Base-by-base conservation (phyloP, 345 rosid species). In the Populus euphratica region DNA sequence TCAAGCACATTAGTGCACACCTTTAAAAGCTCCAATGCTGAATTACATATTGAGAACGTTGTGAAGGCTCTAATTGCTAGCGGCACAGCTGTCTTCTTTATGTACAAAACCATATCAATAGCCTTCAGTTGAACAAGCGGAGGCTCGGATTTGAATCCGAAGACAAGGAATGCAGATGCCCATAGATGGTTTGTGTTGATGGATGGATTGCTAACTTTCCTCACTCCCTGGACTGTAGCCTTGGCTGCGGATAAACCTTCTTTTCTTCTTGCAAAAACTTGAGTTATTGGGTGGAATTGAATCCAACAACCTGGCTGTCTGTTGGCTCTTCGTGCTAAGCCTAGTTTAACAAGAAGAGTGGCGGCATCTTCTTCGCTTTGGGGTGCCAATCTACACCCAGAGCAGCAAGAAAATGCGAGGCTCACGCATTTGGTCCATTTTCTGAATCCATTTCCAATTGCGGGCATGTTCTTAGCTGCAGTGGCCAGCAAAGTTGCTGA, bases 141-240 rank as follows among this genome's bases (percentile, higher is more conserved):
- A 41, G 93, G 95, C 73, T 94, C 95, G 0, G 93, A 88, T 81
- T 91, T 93, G 82, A 93, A 94, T 66, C 97, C 98, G 6, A 94
- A 94, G 14, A 94, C 94, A 12, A 94, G 92, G 86, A 93, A 94
- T 33, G 97, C 97, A 13, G 93, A 89, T 13, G 97, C 94, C 98
- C 97, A 94, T 6, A 88, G 79, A 80, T 94, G 98, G 83, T 92
- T 94, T 13, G 88, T 89, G 81, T 88, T 88, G 69, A 85, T 11
- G 68, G 71, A 69, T 2, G 88, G 90, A 59, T 87, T 88, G 5
- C 88, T 87, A 7, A 78, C 81, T 84, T 89, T 88, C 76, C 94
- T 86, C 66, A 88, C 79, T 68, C 92, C 96, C 62, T 84, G 86
- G 59, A 91, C 89, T 12, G 91, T 75, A 23, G 93, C 97, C 85